Evolutionary conservation across 441 rosid genomes (phyloP).

Genomic region (Gossypium gossypioides): DNA sequence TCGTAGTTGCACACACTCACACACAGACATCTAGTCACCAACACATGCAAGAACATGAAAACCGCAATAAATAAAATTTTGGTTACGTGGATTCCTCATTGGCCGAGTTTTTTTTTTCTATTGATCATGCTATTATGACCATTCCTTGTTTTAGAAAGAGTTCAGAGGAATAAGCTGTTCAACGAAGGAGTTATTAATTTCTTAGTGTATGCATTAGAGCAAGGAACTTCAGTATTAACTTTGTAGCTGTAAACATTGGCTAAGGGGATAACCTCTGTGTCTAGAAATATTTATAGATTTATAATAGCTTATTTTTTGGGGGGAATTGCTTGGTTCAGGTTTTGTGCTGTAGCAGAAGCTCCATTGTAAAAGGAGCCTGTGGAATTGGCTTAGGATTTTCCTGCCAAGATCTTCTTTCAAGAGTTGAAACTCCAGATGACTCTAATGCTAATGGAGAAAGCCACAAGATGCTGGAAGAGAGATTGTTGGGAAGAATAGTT

Average conservation of each 20-base stretch:
- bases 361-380: slow-evolving; percentile 86
- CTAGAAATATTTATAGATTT: background rate
- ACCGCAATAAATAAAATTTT: background rate
- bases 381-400: slow-evolving; percentile 84
- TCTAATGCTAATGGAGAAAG: slow-evolving; percentile 38
- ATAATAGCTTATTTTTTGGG: slow-evolving; percentile 5
- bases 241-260: slow-evolving; percentile 6
- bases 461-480: slow-evolving; percentile 48
- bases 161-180: background rate
- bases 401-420: slow-evolving; percentile 68
- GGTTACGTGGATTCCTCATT: background rate
- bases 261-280: background rate
- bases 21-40: no score
- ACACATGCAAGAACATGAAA: background rate
- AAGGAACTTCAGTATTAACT: background rate
- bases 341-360: slow-evolving; percentile 66
- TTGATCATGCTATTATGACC: background rate
- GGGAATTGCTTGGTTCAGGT: slow-evolving; percentile 46
- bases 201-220: background rate
- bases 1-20: no score
- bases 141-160: background rate
- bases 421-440: slow-evolving; percentile 38
- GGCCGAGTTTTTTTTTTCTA: background rate
- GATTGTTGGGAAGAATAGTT: slow-evolving; percentile 52
- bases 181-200: background rate